Base-by-base conservation (phyloP, 306 rosid genomes). In the Castanea mollissima region DNA sequence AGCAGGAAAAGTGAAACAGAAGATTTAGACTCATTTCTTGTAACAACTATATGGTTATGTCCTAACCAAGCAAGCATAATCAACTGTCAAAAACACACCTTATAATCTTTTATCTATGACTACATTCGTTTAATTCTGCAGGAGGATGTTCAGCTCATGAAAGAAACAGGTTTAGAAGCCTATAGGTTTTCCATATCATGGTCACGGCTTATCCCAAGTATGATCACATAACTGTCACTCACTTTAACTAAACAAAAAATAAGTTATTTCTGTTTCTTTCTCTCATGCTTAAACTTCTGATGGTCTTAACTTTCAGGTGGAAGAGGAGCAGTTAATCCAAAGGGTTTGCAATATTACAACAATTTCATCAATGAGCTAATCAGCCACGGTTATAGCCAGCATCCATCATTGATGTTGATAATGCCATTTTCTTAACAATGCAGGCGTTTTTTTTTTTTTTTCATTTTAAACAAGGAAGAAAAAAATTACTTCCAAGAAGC, bases 271-370 rank as follows among this genome's bases (percentile, higher is more conserved):
- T 68, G 6, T 0, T 73, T 19, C 59, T 2, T 25, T 12, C 34
- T 34, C 67, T 46, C n/a, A 9, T 44, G 23, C 79, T 13, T 27
- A 27, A 27, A 13, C 20, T 25, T 25, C 15, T 32, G 14, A 10
- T 20, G 58, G 34, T 69, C 29, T 25, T 25, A 3, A 6, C 23
- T 81, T 52, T 31, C 74, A 92, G 98, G 83, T 81, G 98, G 96
- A 56, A 90, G 78, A 84, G 96, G 97, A 75, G 79, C 83, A 34
- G 34, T 89, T 62, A 94, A 92, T 72, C 89, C 85, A 44, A 87
- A 89, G 76, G 98, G 97, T 64, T n/a, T 90, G 51, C 70, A 87
- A 25, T 90, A 83, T 69, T 92, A 90, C 87, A 89, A 87, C 88
- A 90, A 88, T 84, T 85, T 94, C 38, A 89, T 89, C 77, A 80